phyloP scores from a whole-genome alignment of 129 eudicot genomes.

The Glebionis coronaria region DNA sequence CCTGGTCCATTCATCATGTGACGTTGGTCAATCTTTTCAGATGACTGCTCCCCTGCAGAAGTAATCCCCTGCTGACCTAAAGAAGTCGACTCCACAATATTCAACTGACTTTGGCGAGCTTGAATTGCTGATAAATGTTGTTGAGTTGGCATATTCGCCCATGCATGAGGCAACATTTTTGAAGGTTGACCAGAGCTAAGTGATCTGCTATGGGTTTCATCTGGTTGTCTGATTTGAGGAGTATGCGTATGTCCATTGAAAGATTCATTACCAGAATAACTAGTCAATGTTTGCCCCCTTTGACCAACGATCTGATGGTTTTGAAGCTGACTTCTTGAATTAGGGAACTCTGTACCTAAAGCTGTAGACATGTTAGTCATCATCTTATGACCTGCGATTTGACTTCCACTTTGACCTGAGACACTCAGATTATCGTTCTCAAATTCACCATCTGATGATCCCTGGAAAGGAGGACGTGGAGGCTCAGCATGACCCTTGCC shows the following conservation, averaged over 20 bases:
- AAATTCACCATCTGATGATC: slow-evolving; percentile 35
- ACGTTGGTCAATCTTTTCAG: slow-evolving; percentile 32
- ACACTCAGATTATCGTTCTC: slow-evolving; percentile 31
- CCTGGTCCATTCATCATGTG: slow-evolving; percentile 36
- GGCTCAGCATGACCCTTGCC: slow-evolving; percentile 42
- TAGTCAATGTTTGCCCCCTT: too few relatives aligned
- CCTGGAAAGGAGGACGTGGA: slow-evolving; percentile 37
- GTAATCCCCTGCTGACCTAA: slow-evolving; percentile 33
- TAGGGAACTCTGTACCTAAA: slow-evolving; percentile 36
- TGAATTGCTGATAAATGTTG: slow-evolving; percentile 44
- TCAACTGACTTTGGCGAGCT: slow-evolving; percentile 34
- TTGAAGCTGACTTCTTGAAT: slow-evolving; percentile 51
- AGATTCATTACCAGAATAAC: slow-evolving; percentile 18
- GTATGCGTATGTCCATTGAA: slow-evolving; percentile 34
- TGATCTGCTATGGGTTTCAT: slow-evolving; percentile 22
- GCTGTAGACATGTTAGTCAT: slow-evolving; percentile 41
- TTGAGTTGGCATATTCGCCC: slow-evolving; percentile 51
- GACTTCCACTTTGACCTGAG: slow-evolving; percentile 35
- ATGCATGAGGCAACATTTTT: slow-evolving; percentile 33
- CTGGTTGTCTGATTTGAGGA: slow-evolving; percentile 32
- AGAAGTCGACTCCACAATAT: slow-evolving; percentile 49
- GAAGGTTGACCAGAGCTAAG: slow-evolving; percentile 28
- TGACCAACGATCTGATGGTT: slow-evolving; percentile 31
- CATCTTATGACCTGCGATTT: slow-evolving; percentile 30
- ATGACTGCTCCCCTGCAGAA: slow-evolving; percentile 33